Evolutionary conservation across 176 grass and related monocot genomes (phyloP), one percentile per base, ranked within the genome.

Genomic region (Raddia guianensis): DNA sequence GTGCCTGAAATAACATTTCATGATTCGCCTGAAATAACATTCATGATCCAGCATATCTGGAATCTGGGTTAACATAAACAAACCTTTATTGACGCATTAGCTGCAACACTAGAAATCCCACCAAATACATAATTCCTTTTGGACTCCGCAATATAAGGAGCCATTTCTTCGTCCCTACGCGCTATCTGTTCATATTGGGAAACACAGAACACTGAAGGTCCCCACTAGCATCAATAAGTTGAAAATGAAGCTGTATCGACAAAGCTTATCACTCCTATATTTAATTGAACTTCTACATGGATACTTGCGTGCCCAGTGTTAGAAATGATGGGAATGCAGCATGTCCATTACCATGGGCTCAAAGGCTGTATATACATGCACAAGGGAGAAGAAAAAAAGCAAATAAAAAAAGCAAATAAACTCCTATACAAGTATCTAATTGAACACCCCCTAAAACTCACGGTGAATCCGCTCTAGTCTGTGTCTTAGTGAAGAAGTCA

Each of bases 91-190:
- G 90, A 98, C 19, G 86, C 88, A 93, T 87, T 95, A 52, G 92
- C 90, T 74, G 96, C 96, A 83, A 98, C 86, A 86, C 86, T 98
- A 85, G 83, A 95, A 77, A 98, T 95, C 62, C 96, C 92, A 83
- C 96, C 90, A 90, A 95, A 98, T 79, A 98, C 84, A 35, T 95
- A 95, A 69, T 93, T 95, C 82, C 96, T 98, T 74, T 95, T 95
- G 40, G 86, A 79, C 69, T 98, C 90, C 35, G 88, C 80, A 77
- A 98, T 73, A 68, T 89, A 98, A 50, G 96, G 92, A 56, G 88
- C 90, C 86, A 98, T 89, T 95, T 95, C 92, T 89, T 98, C 96
- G 40, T 93, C 96, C n/a, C 92, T 79, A 64, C 96, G 88, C 53
- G 84, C 84, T 75, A 98, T 98, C 96, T 95, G 81, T 48, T 63